Base-by-base conservation (phyloP, 1,139 yeast genomes). In the Blastobotrys apis region DNA sequence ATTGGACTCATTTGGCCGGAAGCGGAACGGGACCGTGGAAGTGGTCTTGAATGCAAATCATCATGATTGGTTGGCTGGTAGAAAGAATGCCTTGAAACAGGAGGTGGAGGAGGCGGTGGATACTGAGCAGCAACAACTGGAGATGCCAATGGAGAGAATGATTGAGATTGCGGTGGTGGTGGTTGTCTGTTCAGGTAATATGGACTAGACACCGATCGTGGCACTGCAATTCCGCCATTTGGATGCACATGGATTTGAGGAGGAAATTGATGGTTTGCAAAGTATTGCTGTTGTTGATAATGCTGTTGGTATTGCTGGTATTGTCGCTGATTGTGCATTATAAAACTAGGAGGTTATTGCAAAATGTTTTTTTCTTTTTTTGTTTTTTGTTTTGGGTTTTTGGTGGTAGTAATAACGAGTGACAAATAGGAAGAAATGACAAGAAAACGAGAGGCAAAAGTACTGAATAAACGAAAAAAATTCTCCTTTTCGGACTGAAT, bases 241-340 rank as follows among this genome's bases (percentile, higher is more conserved):
- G 39, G 13, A 27, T 37, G 33, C 33, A 19, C 33, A 37, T 12
- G 16, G 9, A 23, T 23, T 16, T 37, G 39, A 26, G 39, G 33
- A 10, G 35, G n/a, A 25, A 21, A 22, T 21, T 9, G 37, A 5
- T 21, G 35, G 23, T 19, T 15, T n/a, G 39, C 32, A n/a, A 16
- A 29, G n/a, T 39, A 32, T 6, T 34, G 39, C 26, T 41, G 44
- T 16, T 34, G 39, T 15, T 41, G 44, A n/a, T 41, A 39, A 33
- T 35, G 44, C 39, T 35, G 39, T 21, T 41, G 44, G 9, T 41
- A 34, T 12, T 33, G 44, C n/a, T 26, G 30, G 26, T 41, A 37
- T 23, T 37, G 38, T n/a, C 38, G 39, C 25, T 41, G 32, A 31
- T 41, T 41, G 36, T 41, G 34, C 39, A 35, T 35, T 22, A 27